Evolutionary conservation across 108 stramenopile species (phyloP).

Genomic region (Cyclotella cryptica): DNA sequence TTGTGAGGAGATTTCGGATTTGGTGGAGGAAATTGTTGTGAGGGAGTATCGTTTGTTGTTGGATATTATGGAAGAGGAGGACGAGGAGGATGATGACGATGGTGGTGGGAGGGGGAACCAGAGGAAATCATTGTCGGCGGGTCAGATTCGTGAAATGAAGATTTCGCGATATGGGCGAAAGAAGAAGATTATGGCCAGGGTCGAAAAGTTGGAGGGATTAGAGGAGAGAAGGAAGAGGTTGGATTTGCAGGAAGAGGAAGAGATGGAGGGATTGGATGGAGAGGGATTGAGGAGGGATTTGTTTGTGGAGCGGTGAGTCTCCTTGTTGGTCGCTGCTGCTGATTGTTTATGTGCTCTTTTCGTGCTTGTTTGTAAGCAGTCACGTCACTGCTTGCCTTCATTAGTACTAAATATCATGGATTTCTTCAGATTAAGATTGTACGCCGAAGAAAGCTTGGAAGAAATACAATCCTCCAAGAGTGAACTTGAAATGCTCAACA

Average conservation of each 20-base stretch:
- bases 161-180: background rate
- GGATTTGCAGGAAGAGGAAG: background rate
- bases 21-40: background rate
- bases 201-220: conserved; percentile 1
- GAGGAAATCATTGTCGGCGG: background rate
- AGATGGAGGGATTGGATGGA: conserved; percentile 5
- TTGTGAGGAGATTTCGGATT: conserved; percentile 10
- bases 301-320: background rate
- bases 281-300: conserved; percentile 9
- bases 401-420: background rate
- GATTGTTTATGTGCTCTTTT: too few relatives aligned
- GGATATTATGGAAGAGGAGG: background rate
- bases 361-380: background rate
- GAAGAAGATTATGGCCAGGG: background rate
- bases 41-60: conserved; percentile 3
- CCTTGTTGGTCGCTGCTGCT: too few relatives aligned
- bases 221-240: conserved; percentile 3
- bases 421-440: background rate
- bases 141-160: conserved; percentile 20
- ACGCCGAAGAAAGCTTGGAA: conserved; percentile 13
- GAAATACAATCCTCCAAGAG: conserved; percentile 12
- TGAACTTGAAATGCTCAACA: conserved; percentile 69
- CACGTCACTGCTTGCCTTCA: background rate
- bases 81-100: background rate
- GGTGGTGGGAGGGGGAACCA: background rate